Evolutionary conservation across 2,329 filamentous ascomycete genomes (phyloP), one percentile per base, ranked within the genome.

Genomic region (Podosphaera xanthii): DNA sequence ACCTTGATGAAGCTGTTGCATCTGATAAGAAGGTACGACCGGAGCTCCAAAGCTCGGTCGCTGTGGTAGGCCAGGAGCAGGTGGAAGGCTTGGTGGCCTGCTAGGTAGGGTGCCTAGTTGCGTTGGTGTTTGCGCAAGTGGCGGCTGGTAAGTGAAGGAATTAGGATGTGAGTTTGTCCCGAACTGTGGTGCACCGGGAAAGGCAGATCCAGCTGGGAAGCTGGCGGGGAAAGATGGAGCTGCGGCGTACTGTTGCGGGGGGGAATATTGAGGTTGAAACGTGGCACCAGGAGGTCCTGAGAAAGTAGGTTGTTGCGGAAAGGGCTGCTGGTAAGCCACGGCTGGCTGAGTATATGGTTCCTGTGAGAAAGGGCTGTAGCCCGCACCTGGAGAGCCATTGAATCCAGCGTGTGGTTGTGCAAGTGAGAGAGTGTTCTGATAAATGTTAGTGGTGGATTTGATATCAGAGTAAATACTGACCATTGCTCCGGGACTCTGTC

Each of bases 1-100:
- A 54, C 76, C 76, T 71, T 76, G 71, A 66, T 81, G 78, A 71
- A 80, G 72, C 65, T 77, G 76, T 63, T 79, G 76, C 72, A 80
- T 66, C 59, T 69, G 67, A 60, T 68, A 66, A 73, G 77, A 74
- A 60, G 74, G 75, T 50, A 74, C 72, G 35, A 77, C 76, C 14
- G 67, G 67, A 12, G 76, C 75, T 61, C 73, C 75, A 66, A 82
- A 80, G 9, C 75, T 72, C 14, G 81, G 81, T 58, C 81, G 74
- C 63, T 81, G 78, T 2, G 81, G 81, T 50, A 84, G 73, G 59
- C 79, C 77, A 31, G 78, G 74, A 12, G 76, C 75, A 56, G 72
- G 67, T n/a, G 77, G 77, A 55, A 80, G 69, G 65, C 75, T 78
- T 60, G 74, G 76, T 58, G 77, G 75, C 63, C 77, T 72, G 55